Evolutionary conservation across 2,329 filamentous ascomycete genomes (phyloP).

Genomic region (Hypoxylon sp.): DNA sequence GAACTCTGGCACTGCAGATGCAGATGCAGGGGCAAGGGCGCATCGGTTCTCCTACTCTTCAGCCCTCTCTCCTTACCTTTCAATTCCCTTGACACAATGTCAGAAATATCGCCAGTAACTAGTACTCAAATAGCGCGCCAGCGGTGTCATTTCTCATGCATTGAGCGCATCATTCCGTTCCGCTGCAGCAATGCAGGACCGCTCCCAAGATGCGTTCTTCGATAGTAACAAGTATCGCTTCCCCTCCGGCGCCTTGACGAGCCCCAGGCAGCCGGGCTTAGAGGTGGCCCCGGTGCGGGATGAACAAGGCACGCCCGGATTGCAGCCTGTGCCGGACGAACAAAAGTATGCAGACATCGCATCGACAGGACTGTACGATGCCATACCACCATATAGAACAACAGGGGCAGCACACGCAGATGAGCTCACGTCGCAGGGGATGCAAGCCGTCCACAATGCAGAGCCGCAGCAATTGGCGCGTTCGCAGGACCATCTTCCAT

Average conservation of each 20-base stretch:
- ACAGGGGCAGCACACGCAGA: constrained; percentile 26
- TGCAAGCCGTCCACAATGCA: constrained; percentile 23
- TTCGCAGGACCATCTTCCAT: constrained; percentile 16
- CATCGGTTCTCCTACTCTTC: background rate
- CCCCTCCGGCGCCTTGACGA: constrained; percentile 22
- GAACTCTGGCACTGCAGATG: background rate
- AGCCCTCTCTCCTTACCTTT: constrained; percentile 12
- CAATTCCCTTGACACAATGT: background rate
- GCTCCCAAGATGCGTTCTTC: constrained; percentile 32
- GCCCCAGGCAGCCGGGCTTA: constrained; percentile 31
- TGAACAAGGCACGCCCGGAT: constrained; percentile 38
- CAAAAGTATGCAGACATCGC: constrained; percentile 32
- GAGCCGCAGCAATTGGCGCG: constrained; percentile 11
- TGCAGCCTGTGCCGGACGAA: constrained; percentile 35
- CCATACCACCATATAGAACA: constrained; percentile 18
- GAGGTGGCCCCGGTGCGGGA: constrained; percentile 38
- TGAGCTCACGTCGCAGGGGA: constrained; percentile 31
- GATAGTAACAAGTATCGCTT: constrained; percentile 43
- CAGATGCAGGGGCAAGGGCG: background rate
- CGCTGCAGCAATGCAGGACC: constrained; percentile 35
- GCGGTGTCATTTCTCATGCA: constrained; percentile 14
- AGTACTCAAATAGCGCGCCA: constrained; percentile 4
- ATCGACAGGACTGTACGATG: constrained; percentile 25
- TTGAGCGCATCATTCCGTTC: constrained; percentile 8
- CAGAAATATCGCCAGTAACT: background rate